Conservation (phyloP, 805 yeast genomes). For the Barnettozyma siamensis region DNA sequence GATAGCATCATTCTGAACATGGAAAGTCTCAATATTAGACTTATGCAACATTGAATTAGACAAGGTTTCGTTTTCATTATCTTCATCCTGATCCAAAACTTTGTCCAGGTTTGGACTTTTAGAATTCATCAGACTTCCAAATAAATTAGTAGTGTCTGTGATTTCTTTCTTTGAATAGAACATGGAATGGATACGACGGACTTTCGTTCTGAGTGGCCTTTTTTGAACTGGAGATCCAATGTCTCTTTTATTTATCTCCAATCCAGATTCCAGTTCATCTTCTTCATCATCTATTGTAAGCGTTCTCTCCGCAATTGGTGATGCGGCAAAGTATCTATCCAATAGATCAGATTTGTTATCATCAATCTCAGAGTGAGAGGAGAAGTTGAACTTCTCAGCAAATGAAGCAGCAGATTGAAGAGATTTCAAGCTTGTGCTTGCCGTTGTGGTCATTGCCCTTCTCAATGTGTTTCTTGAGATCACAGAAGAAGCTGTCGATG, state of each 20-base stretch:
- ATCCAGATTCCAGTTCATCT: conserved; percentile 6
- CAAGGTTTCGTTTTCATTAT: conserved; percentile 11
- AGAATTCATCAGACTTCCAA: conserved; percentile 22
- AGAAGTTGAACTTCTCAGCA: conserved; percentile 13
- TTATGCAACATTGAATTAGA: conserved; percentile 19
- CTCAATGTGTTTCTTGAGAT: conserved; percentile 13
- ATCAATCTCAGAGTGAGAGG: conserved; percentile 9
- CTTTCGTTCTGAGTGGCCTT: conserved; percentile 30
- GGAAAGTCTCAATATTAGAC: conserved; percentile 37
- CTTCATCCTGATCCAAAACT: conserved; percentile 1
- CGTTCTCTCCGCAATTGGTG: conserved; percentile 22
- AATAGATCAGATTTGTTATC: conserved; percentile 10
- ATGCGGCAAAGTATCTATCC: conserved; percentile 23
- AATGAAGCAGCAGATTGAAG: conserved; percentile 16
- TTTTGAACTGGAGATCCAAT: conserved; percentile 36
- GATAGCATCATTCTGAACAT: conserved; percentile 51
- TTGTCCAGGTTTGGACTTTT: conserved; percentile 13
- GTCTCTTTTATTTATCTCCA: conserved; percentile 23
- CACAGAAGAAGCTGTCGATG: neutral
- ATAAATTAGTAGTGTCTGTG: conserved; percentile 30
- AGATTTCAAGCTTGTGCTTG: conserved; percentile 6
- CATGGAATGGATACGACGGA: conserved; percentile 65
- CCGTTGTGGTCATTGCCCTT: conserved; percentile 19
- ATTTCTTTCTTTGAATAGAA: conserved; percentile 51
- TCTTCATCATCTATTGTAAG: conserved; percentile 3